Percentiles rank a stretch among this genome's conserved stretches.
These are phyloP conservation scores for Azolla pinnata DNA, from an alignment of 75 land plant genomes.

Conservation along the genomic window DNA sequence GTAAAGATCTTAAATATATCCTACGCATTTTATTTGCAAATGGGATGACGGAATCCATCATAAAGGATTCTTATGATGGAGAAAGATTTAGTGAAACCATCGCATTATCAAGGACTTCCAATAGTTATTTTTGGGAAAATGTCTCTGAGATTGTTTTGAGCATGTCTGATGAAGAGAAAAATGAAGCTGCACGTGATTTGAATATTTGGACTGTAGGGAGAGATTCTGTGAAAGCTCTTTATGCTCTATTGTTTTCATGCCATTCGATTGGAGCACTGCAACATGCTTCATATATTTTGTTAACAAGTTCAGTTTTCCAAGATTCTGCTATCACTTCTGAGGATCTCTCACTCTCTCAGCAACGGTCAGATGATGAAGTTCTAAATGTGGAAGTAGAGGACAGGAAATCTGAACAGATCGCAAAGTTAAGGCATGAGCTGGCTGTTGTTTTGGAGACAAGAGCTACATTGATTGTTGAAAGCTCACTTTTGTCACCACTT, in stretches of 20 bases:
- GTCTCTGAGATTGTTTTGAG: conserved; percentile 42
- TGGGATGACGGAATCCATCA: conserved; percentile 69
- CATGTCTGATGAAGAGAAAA: conserved; percentile 45
- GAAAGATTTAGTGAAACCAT: conserved; percentile 34
- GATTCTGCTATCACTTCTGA: conserved; percentile 38
- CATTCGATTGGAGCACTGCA: conserved; percentile 52
- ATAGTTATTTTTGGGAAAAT: conserved; percentile 58
- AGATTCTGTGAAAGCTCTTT: conserved; percentile 65
- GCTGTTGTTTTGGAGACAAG: conserved; percentile 46
- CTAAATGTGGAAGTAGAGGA: conserved; percentile 15
- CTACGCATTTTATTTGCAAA: conserved; percentile 75
- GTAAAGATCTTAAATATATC: conserved; percentile 42
- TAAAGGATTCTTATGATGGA: conserved; percentile 26
- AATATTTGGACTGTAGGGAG: conserved; percentile 86
- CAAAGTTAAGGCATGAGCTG: conserved; percentile 57
- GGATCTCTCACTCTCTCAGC: conserved; percentile 11
- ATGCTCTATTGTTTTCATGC: conserved; percentile 70
- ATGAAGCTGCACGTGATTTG: conserved; percentile 51
- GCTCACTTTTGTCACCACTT: conserved; percentile 34
- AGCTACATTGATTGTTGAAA: conserved; percentile 29
- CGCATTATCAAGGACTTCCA: conserved; percentile 26
- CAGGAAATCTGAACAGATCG: conserved; percentile 28
- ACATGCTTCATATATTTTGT: conserved; percentile 59
- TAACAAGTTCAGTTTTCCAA: conserved; percentile 54
- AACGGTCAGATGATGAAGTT: conserved; percentile 6